Conservation (phyloP, 495 filamentous ascomycete species). For the Tuber calosporum region DNA sequence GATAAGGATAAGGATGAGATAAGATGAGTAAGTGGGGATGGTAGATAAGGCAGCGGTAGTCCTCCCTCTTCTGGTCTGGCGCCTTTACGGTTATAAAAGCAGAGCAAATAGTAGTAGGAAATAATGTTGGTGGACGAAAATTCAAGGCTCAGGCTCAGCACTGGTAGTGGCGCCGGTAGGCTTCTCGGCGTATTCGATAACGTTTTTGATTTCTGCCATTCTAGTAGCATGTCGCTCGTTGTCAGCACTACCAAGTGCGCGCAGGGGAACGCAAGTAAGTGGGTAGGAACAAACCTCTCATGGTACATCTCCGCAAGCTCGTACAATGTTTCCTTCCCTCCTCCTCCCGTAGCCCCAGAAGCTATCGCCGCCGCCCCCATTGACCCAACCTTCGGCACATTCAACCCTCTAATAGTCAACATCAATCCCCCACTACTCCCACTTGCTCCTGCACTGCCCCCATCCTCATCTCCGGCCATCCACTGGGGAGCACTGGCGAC, state of each 20-base stretch:
- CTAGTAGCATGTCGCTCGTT: constrained; percentile 4
- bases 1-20: not conserved
- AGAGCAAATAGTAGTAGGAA: not conserved
- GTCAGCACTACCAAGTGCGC: not conserved
- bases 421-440: constrained; percentile 49
- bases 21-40: not conserved
- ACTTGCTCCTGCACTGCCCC: constrained; percentile 23
- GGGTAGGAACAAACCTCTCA: constrained; percentile 44
- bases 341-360: constrained; percentile 39
- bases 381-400: constrained; percentile 29
- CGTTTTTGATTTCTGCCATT: constrained; percentile 44
- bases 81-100: constrained; percentile 3
- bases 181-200: constrained; percentile 45
- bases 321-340: constrained; percentile 45
- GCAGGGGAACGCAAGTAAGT: not conserved
- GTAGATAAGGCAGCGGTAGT: not conserved
- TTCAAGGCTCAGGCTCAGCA: not conserved
- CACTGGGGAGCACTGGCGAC: constrained; percentile 55
- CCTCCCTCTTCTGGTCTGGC: not conserved
- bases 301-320: constrained; percentile 63
- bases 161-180: not conserved
- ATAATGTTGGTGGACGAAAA: not conserved
- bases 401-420: constrained; percentile 60
- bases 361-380: not conserved
- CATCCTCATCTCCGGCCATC: constrained; percentile 46